Percentiles rank a stretch among this genome's conserved stretches.
Conservation (phyloP, 176 grass and related monocot genomes). For the Triticum dicoccoides region DNA sequence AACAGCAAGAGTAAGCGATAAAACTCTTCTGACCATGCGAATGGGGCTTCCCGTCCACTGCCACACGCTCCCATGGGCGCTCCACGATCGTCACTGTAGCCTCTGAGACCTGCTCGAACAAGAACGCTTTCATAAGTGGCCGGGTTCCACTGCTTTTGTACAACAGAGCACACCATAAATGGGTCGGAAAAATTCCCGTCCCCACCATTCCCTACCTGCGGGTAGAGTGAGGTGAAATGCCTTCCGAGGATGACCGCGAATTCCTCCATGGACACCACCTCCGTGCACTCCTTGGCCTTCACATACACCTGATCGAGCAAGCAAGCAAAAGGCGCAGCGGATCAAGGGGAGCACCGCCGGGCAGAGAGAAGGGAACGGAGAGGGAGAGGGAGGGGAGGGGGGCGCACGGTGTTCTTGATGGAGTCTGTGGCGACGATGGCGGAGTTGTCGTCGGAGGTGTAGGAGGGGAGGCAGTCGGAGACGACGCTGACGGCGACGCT, state of each 20-base stretch:
- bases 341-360: background rate
- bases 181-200: no score
- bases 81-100: conserved; percentile 67
- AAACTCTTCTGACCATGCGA: conserved; percentile 62
- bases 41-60: conserved; percentile 64
- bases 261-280: conserved; percentile 69
- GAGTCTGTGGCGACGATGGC: conserved; percentile 91
- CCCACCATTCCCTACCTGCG: conserved; percentile 44
- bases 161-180: no score
- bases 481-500: conserved; percentile 65
- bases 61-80: conserved; percentile 90
- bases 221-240: conserved; percentile 72
- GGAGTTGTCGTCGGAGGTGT: conserved; percentile 84
- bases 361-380: background rate
- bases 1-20: background rate
- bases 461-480: conserved; percentile 89
- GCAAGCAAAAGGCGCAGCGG: background rate
- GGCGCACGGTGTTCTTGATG: conserved; percentile 86
- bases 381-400: no score
- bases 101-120: conserved; percentile 53
- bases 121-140: background rate
- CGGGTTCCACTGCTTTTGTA: background rate
- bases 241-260: conserved; percentile 76
- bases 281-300: conserved; percentile 87
- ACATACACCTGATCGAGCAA: conserved; percentile 62